Evolutionary conservation across 2,329 filamentous ascomycete species (phyloP).

Genomic region (Trichophyton schoenleinii): DNA sequence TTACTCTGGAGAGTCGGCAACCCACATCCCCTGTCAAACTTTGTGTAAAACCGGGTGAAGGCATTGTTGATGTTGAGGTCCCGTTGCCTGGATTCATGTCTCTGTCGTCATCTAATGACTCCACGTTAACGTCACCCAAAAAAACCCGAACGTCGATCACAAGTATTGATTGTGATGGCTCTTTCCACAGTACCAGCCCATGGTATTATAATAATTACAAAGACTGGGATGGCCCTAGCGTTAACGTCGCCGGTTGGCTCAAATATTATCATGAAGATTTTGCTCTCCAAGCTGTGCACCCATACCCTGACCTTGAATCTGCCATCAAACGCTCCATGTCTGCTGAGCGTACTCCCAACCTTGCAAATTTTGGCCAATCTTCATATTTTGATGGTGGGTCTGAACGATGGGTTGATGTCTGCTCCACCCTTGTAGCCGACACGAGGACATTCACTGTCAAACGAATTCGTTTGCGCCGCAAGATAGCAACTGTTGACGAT

Average conservation of each 20-base stretch:
- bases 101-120: slow-evolving; percentile 35
- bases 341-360: slow-evolving; percentile 36
- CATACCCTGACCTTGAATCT: slow-evolving; percentile 40
- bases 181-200: slow-evolving; percentile 27
- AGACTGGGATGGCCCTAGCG: slow-evolving; percentile 35
- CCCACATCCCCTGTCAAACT: slow-evolving; percentile 40
- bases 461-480: slow-evolving; percentile 41
- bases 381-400: slow-evolving; percentile 21
- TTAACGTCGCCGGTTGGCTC: slow-evolving; percentile 47
- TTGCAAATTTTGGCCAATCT: slow-evolving; percentile 22
- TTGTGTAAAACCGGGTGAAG: slow-evolving; percentile 42
- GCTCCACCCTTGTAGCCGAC: slow-evolving; percentile 46
- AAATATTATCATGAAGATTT: slow-evolving; percentile 48
- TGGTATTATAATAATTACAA: slow-evolving; percentile 22
- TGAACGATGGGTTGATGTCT: slow-evolving; percentile 45
- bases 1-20: slow-evolving; percentile 2
- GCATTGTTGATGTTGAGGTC: slow-evolving; percentile 49
- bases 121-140: slow-evolving; percentile 32
- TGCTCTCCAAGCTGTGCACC: slow-evolving; percentile 45
- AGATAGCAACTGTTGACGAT: slow-evolving; percentile 23
- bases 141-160: slow-evolving; percentile 37
- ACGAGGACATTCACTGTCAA: slow-evolving; percentile 43
- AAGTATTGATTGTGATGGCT: slow-evolving; percentile 40
- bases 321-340: slow-evolving; percentile 47
- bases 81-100: slow-evolving; percentile 41